These are phyloP conservation scores for Xylaria longipes DNA, from an alignment of 495 filamentous ascomycete genomes.

Conservation along the genomic window DNA sequence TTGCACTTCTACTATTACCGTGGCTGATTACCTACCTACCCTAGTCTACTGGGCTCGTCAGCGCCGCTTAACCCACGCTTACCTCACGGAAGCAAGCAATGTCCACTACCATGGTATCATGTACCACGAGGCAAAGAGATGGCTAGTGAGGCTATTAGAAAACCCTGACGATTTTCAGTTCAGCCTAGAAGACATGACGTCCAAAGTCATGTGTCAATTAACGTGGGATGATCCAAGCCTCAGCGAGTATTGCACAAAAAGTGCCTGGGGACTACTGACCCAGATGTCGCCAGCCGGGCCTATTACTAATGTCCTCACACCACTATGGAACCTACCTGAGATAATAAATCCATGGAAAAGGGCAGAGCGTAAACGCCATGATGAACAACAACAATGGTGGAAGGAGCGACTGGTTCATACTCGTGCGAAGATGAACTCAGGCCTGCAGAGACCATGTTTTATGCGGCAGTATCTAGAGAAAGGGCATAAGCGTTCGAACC, in stretches of 20 bases:
- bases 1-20: neutral
- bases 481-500: slow-evolving; percentile 41
- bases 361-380: slow-evolving; percentile 48
- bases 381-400: slow-evolving; percentile 51
- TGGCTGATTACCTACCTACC: neutral
- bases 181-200: slow-evolving; percentile 50
- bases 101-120: slow-evolving; percentile 46
- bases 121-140: slow-evolving; percentile 50
- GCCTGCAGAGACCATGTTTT: slow-evolving; percentile 44
- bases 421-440: slow-evolving; percentile 32
- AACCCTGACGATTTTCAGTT: slow-evolving; percentile 46
- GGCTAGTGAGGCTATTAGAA: slow-evolving; percentile 44
- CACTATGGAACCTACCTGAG: slow-evolving; percentile 48
- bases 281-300: slow-evolving; percentile 54
- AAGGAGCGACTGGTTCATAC: slow-evolving; percentile 38
- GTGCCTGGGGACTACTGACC: slow-evolving; percentile 47
- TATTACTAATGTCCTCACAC: slow-evolving; percentile 52
- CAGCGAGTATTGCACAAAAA: slow-evolving; percentile 44
- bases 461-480: slow-evolving; percentile 47
- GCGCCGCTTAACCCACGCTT: slow-evolving; percentile 45
- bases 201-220: slow-evolving; percentile 51
- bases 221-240: slow-evolving; percentile 47
- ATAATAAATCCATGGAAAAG: slow-evolving; percentile 50
- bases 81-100: slow-evolving; percentile 47
- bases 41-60: slow-evolving; percentile 51